Evolutionary conservation across 768 basidiomycete species (phyloP).

Genomic region (Termitomyces sp.): DNA sequence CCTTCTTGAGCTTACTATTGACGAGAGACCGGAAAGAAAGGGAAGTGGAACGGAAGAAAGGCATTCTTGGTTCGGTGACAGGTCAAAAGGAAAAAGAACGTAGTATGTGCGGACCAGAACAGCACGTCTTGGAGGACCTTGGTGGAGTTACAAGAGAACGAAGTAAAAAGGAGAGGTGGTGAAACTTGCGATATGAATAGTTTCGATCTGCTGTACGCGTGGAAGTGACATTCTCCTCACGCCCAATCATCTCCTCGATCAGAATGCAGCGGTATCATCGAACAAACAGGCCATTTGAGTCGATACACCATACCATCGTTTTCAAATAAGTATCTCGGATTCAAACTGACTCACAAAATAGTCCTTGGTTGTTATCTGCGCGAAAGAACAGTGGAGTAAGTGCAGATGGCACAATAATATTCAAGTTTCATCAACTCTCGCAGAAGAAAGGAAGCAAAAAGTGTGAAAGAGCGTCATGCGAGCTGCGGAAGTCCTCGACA

Average conservation of each 20-base stretch:
- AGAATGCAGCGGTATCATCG: too few species aligned
- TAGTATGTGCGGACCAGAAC: background rate
- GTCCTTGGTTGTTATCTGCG: too few species aligned
- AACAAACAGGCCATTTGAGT: too few species aligned
- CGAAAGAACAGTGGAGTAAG: too few species aligned
- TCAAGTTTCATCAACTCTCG: too few species aligned
- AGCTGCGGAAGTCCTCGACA: too few species aligned
- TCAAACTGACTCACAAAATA: too few species aligned
- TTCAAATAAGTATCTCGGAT: too few species aligned
- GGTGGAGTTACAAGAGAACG: background rate
- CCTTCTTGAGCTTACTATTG: background rate
- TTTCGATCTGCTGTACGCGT: background rate
- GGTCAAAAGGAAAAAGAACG: background rate
- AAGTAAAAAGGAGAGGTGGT: background rate
- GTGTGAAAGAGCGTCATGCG: too few species aligned
- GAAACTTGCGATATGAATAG: conserved; percentile 1
- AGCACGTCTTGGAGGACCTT: background rate
- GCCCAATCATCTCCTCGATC: background rate
- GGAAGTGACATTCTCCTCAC: background rate
- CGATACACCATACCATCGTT: too few species aligned
- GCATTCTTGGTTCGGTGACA: background rate
- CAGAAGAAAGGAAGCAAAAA: too few species aligned
- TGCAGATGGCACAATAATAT: too few species aligned
- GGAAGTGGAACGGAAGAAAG: background rate
- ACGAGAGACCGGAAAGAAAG: background rate